Base-by-base conservation (phyloP, 768 basidiomycete species). In the Suillus lakei region DNA sequence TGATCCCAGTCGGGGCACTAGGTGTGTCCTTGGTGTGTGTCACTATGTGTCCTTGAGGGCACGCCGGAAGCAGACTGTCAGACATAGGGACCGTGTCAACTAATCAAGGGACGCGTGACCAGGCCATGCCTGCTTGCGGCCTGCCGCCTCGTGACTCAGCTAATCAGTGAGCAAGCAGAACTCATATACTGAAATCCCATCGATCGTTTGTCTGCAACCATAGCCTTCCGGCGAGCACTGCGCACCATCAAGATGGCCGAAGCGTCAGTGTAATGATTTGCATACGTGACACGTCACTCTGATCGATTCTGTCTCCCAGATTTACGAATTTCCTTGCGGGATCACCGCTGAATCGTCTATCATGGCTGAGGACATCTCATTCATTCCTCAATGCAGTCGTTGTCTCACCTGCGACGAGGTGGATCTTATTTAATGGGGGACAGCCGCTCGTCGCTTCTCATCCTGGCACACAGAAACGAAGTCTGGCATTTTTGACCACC, bases 291-390 rank as follows among this genome's bases (percentile, higher is more conserved):
- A 18, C 50, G 18, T 34, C 8, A 53, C 26, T 39, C 46, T 51
- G 61, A 64, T 70, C 62, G 15, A 28, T n/a, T 36, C 28, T 23
- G 23, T 66, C 26, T 41, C 12, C 39, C 21, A 82, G 90, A 62
- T 76, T 80, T 60, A 73, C 80, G 32, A 85, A 86, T 67, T 86
- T 86, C 74, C 73, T 85, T 68, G 80, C 77, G 39, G 86, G 91
- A 46, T 91, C 92, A 62, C 88, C 91, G 50, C 78, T 94, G 38
- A 94, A 94, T 75, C 89, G 93, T 18, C 82, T 95, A 23, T 88
- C 91, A 1, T 95, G 95, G 89, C 83, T 96, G 41, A 84, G 93
- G 32, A 77, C 88, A 4, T 93, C 92, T 16, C 85, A 87, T 34
- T 74, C 84, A 9, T 94, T 96, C 77, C 83, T 98, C 56, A 92